These are phyloP conservation scores for Psilocybe cyanescens DNA, from an alignment of 768 basidiomycete genomes.

Conservation along the genomic window DNA sequence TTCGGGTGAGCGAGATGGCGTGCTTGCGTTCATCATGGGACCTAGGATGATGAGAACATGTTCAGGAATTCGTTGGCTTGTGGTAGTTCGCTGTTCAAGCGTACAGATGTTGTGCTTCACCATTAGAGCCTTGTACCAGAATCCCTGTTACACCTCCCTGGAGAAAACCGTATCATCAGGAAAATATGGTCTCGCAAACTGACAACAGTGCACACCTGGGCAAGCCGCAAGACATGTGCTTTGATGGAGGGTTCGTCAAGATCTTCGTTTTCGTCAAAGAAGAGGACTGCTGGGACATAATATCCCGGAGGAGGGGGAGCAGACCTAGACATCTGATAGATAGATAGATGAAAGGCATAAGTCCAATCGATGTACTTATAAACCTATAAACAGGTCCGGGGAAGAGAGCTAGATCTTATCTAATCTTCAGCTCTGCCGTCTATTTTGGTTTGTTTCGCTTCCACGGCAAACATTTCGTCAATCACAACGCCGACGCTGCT, in stretches of 20 bases:
- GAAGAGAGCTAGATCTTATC: background rate
- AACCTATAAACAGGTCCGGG: background rate
- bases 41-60: conserved; percentile 20
- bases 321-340: conserved; percentile 23
- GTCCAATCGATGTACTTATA: conserved; percentile 6
- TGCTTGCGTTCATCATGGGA: conserved; percentile 72
- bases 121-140: conserved; percentile 75
- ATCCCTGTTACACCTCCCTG: conserved; percentile 77
- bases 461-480: conserved; percentile 9
- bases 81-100: conserved; percentile 6
- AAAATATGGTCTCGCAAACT: background rate
- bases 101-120: conserved; percentile 73
- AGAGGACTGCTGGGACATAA: conserved; percentile 81
- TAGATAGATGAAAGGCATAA: background rate
- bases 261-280: conserved; percentile 70
- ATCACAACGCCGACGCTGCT: background rate
- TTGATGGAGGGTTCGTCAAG: conserved; percentile 70
- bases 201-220: conserved; percentile 48
- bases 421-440: conserved; percentile 5
- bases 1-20: conserved; percentile 65
- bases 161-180: conserved; percentile 18
- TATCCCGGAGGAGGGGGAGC: conserved; percentile 65
- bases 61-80: background rate
- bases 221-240: conserved; percentile 74
- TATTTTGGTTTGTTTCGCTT: conserved; percentile 22